Evolutionary conservation across 2,329 filamentous ascomycete genomes (phyloP), one percentile per base, ranked within the genome.

Genomic region (Mycogone perniciosa): DNA sequence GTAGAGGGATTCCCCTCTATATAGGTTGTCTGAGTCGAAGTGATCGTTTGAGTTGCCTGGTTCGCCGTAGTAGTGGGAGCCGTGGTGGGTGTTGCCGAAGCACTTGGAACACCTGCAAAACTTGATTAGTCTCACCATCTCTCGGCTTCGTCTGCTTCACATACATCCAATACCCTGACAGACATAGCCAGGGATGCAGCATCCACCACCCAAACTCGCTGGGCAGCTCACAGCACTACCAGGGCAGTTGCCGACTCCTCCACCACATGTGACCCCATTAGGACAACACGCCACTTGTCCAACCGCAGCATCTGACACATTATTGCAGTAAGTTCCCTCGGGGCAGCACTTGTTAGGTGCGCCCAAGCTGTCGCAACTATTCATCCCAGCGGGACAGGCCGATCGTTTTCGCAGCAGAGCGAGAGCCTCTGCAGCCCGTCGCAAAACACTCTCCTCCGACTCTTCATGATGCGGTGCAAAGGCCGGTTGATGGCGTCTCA

Each of bases 251-350:
- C 76, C 78, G 5, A 91, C 81, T 1, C 70, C 69, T 7, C 85
- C 84, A 4, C 76, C 76, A 64, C 88, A 92, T 5, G 66, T 76
- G 40, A 73, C 70, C 4, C 86, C 86, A 34, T 72, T 62, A 0
- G 85, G 85, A 67, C 88, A 93, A 67, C 88, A 93, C 3, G 87
- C 88, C 2, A 92, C 81, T 41, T 80, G 78, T 6, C 85, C 85
- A 30, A 84, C 71, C 0, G 77, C 78, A 5, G 78, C 77, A 64
- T 87, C 80, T 31, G 75, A 64, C 4, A 89, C 81, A 27, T 70
- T 67, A 43, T 86, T 81, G 63, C 88, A 93, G 6, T 75, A 79
- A 57, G 85, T 82, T 11, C 74, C 77, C n/a, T 73, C 72, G 26
- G 76, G 71, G 65, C 88, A 93, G 71, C 88, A 93, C 66, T 84